Evolutionary conservation across 2,329 filamentous ascomycete species (phyloP).

Genomic region (Fusarium sororula): DNA sequence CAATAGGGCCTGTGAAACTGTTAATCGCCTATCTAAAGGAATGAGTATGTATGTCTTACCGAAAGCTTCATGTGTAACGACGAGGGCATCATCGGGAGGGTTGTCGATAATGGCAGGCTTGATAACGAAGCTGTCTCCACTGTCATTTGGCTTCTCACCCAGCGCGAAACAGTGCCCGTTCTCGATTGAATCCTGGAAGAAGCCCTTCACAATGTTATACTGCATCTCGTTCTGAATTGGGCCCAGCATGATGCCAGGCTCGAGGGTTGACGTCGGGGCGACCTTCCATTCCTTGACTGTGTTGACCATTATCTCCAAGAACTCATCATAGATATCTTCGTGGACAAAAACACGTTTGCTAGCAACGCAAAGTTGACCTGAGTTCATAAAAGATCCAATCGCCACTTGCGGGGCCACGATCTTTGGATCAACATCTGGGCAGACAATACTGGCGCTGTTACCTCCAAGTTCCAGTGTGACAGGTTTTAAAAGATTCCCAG

Average conservation of each 20-base stretch:
- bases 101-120: conserved; percentile 15
- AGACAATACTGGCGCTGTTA: conserved; percentile 67
- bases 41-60: background rate
- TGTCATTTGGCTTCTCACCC: background rate
- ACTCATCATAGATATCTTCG: conserved; percentile 64
- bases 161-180: conserved; percentile 3
- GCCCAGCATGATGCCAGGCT: conserved; percentile 48
- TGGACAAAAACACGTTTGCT: conserved; percentile 68
- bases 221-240: conserved; percentile 26
- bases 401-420: conserved; percentile 43
- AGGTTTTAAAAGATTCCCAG: conserved; percentile 65
- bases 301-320: conserved; percentile 52
- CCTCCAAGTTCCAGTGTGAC: conserved; percentile 68
- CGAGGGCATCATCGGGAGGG: conserved; percentile 3
- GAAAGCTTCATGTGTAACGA: conserved; percentile 11
- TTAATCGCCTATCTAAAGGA: background rate
- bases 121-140: background rate
- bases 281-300: conserved; percentile 45
- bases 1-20: conserved; percentile 55
- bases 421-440: conserved; percentile 62
- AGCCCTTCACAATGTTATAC: conserved; percentile 6
- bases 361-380: conserved; percentile 49
- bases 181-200: conserved; percentile 1
- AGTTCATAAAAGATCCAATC: conserved; percentile 64
- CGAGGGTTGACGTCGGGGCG: conserved; percentile 51